Percentiles rank a stretch among this genome's conserved stretches.
Evolutionary conservation across 495 filamentous ascomycete species (phyloP).

Genomic region (Glonium stellatum): DNA sequence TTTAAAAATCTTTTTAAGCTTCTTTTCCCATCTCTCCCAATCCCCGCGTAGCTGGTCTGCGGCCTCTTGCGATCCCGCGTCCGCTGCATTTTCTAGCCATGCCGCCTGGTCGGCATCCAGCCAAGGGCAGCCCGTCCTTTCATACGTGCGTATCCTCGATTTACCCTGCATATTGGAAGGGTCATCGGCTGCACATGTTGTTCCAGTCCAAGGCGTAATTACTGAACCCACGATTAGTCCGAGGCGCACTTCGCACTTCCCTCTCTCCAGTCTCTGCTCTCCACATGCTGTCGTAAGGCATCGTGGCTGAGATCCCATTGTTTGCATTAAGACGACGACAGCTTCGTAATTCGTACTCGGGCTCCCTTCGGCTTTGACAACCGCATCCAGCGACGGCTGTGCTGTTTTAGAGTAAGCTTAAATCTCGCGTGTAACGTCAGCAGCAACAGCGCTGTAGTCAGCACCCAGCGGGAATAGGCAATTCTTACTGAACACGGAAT

Average conservation of each 20-base stretch:
- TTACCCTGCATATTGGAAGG: background rate
- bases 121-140: background rate
- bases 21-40: no score
- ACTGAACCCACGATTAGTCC: background rate
- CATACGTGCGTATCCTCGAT: background rate
- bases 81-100: background rate
- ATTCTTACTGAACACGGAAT: background rate
- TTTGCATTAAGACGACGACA: background rate
- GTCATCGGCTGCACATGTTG: no score
- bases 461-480: background rate
- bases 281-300: background rate
- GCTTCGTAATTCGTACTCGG: conserved; percentile 3
- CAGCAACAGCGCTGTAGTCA: background rate
- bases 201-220: background rate
- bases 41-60: background rate
- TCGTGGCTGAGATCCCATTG: background rate
- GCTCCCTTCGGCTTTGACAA: background rate
- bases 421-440: conserved; percentile 3
- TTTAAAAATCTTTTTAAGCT: no score
- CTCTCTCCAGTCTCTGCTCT: background rate
- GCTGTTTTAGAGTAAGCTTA: background rate
- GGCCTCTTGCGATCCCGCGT: background rate
- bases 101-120: background rate
- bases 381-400: background rate
- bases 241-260: background rate